phyloP scores from a whole-genome alignment of 2,329 filamentous ascomycete genomes.

The Colletotrichum plurivorum region DNA sequence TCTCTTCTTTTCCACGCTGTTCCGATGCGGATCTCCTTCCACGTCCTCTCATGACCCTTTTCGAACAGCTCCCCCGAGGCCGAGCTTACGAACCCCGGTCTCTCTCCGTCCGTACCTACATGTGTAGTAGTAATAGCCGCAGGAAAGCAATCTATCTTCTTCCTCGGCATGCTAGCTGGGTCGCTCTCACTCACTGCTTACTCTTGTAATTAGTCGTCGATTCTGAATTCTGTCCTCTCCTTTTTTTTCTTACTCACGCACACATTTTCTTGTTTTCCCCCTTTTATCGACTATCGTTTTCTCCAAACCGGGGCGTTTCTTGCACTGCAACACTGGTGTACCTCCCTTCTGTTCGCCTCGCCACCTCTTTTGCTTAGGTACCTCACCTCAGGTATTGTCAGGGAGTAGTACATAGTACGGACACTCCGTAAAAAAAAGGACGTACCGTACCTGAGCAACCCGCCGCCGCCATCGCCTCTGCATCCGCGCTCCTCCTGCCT shows the following conservation, averaged over 20 bases:
- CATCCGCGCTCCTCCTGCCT: constrained; percentile 11
- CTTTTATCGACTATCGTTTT: background rate
- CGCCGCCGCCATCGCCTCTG: background rate
- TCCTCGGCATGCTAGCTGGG: constrained; percentile 18
- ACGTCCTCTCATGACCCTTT: constrained; percentile 15
- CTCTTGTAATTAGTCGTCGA: background rate
- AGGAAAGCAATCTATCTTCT: constrained; percentile 1
- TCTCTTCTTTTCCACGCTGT: constrained; percentile 9
- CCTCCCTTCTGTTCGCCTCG: too few species aligned
- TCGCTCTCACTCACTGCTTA: constrained; percentile 11
- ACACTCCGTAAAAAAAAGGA: too few species aligned
- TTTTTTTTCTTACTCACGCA: background rate
- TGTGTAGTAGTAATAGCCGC: background rate
- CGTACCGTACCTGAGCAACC: too few species aligned
- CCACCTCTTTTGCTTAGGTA: too few species aligned
- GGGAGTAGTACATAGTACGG: too few species aligned
- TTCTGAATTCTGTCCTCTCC: background rate
- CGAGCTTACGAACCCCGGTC: constrained; percentile 22
- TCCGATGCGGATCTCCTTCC: constrained; percentile 18
- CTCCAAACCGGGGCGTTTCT: background rate
- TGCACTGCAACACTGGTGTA: too few species aligned
- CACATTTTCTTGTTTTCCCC: background rate
- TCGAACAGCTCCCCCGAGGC: constrained; percentile 14
- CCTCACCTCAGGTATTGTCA: too few species aligned
- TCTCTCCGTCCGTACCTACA: background rate